A percentile compares a stretch with the other conserved stretches of the same genome.
These are phyloP conservation scores for Allomyces macrogynus DNA, from an alignment of 192 early-diverging fungal genomes.

Conservation along the genomic window DNA sequence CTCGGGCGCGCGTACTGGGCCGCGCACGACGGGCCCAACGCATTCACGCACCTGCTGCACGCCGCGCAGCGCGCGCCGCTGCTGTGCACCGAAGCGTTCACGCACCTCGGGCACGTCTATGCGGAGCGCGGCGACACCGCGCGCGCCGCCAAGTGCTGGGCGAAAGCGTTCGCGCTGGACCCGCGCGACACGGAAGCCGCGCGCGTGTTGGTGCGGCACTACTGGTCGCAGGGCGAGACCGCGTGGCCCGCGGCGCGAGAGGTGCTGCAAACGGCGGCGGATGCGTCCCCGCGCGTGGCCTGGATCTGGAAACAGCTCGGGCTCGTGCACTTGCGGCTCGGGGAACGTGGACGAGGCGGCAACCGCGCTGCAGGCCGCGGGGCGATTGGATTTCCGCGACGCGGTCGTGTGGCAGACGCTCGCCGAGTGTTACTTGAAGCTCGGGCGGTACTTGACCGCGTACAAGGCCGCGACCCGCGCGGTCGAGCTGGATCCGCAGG, in stretches of 20 bases:
- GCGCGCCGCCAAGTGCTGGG: slow-evolving; percentile 64
- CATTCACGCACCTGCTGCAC: slow-evolving; percentile 42
- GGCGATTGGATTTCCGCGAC: neutral
- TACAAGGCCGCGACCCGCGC: neutral
- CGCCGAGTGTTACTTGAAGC: neutral
- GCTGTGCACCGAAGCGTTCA: slow-evolving; percentile 38
- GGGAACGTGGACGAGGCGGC: neutral
- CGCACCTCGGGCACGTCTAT: slow-evolving; percentile 67
- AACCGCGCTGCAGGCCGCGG: neutral
- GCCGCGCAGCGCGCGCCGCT: slow-evolving; percentile 49
- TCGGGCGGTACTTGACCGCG: neutral
- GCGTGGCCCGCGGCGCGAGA: neutral
- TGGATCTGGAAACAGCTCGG: neutral
- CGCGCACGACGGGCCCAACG: slow-evolving; percentile 43
- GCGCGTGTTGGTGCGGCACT: slow-evolving; percentile 18
- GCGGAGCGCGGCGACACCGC: slow-evolving; percentile 35
- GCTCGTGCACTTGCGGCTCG: neutral
- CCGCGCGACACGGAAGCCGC: slow-evolving; percentile 44
- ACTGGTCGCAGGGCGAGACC: neutral
- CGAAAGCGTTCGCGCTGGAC: slow-evolving; percentile 55
- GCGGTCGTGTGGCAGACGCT: neutral
- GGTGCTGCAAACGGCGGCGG: neutral
- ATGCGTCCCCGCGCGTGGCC: neutral
- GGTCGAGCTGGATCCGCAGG: neutral
- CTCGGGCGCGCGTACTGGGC: slow-evolving; percentile 58